Evolutionary conservation across 2,329 filamentous ascomycete species (phyloP), one percentile per base, ranked within the genome.

Genomic region (Bipolaris bicolor): DNA sequence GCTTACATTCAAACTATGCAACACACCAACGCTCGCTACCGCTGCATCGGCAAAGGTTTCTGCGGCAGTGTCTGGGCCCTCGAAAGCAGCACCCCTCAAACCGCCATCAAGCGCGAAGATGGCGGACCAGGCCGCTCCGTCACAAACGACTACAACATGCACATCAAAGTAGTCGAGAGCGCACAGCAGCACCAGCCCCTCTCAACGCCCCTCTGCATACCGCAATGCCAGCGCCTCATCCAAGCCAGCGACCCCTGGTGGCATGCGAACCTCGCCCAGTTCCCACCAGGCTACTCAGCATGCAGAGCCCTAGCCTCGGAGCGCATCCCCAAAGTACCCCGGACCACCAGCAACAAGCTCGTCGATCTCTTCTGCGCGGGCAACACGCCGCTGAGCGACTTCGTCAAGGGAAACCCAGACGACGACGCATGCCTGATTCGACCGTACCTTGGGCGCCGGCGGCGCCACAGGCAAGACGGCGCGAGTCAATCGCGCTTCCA

Each of bases 361-460:
- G 49, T 67, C 4, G 57, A 64, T 29, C 52, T 59, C 11, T 64
- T 52, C 51, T 67, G 64, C 47, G 22, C 52, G 5, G 50, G 34
- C 33, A 63, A 65, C 10, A 24, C 39, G 20, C 1, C 7, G 29
- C 47, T 64, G 0, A 41, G 31, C 29, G 24, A 48, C 3, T 64
- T 61, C 22, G 61, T 67, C 4, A 64, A 62, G 36, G 41, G 11
- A 15, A 67, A 65, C n/a, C 4, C 24, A 18, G 58, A 55, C n/a
- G 65, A 71, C 36, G 53, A 76, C n/a, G 78, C 82, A 55, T 86
- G 82, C 46, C 69, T 86, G 0, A 67, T 83, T 10, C 78, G 83
- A 1, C 75, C 78, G 0, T 85, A 84, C 47, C 67, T 86, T 0
- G 83, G 83, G 6, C 74, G 77, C 20, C 58, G 60, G 5, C 74